phyloP scores from a whole-genome alignment of 2,329 filamentous ascomycete genomes.

The Fusarium sublunatum region DNA sequence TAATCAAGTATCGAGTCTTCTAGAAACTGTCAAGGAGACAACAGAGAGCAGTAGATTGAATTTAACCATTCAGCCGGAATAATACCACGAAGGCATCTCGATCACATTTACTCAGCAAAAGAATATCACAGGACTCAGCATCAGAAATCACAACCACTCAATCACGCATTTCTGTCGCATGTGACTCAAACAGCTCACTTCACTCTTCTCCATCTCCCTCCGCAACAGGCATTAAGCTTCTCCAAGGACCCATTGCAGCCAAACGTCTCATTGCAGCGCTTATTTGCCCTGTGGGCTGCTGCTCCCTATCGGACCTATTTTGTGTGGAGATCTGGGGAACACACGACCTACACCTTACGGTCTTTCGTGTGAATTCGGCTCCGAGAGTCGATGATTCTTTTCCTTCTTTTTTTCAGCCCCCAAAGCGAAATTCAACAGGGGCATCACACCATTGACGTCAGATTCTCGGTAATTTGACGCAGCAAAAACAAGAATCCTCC shows the following conservation, averaged over 20 bases:
- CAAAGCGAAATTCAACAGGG: slow-evolving; percentile 5
- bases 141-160: background rate
- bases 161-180: slow-evolving; percentile 1
- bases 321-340: slow-evolving; percentile 34
- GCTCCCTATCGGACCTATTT: slow-evolving; percentile 25
- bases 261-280: slow-evolving; percentile 30
- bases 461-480: slow-evolving; percentile 2
- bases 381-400: background rate
- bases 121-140: slow-evolving; percentile 5
- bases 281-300: slow-evolving; percentile 3
- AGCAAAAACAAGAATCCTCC: slow-evolving; percentile 4
- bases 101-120: background rate
- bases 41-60: too few relatives aligned
- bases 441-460: slow-evolving; percentile 26
- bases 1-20: background rate
- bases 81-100: background rate
- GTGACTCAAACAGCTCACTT: slow-evolving; percentile 7
- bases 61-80: slow-evolving; percentile 10
- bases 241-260: slow-evolving; percentile 10
- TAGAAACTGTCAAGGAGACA: background rate
- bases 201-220: background rate
- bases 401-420: background rate
- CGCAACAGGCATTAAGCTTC: slow-evolving; percentile 11
- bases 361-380: slow-evolving; percentile 3
- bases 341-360: background rate